Conservation (phyloP, 139 green algal genomes). For the Deuterostichococcus epilithicus region DNA sequence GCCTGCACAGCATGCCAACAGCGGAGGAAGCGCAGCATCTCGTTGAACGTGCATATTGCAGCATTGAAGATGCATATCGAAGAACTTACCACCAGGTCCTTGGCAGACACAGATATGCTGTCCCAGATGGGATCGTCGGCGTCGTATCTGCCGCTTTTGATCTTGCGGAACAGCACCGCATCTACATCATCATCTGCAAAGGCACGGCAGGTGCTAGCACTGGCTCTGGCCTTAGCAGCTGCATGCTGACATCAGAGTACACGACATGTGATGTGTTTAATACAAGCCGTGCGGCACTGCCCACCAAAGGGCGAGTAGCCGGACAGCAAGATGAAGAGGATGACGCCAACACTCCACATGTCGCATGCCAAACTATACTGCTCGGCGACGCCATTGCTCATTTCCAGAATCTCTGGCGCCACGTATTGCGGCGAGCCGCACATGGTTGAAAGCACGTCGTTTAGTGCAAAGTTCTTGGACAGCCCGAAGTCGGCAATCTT, state of each 20-base stretch:
- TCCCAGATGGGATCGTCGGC: constrained; percentile 78
- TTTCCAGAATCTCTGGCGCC: constrained; percentile 57
- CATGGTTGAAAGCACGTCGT: constrained; percentile 71
- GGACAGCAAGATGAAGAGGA: constrained; percentile 63
- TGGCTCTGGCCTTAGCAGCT: no score
- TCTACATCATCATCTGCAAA: constrained; percentile 72
- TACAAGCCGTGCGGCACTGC: no score
- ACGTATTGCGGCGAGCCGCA: constrained; percentile 74
- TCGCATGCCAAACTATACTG: constrained; percentile 59
- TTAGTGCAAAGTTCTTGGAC: constrained; percentile 68
- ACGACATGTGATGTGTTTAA: no score
- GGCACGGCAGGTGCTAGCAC: background rate
- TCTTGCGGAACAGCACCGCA: constrained; percentile 76
- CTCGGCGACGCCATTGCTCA: constrained; percentile 59
- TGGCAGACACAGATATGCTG: constrained; percentile 57
- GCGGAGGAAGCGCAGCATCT: background rate
- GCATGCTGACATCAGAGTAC: no score
- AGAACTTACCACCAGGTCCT: constrained; percentile 56
- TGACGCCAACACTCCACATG: constrained; percentile 79
- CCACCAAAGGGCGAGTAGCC: constrained; percentile 73
- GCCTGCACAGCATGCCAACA: constrained; percentile 6
- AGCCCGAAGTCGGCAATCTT: constrained; percentile 86
- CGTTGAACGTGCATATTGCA: background rate
- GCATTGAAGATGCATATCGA: no score
- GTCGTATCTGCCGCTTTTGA: constrained; percentile 70